Evolutionary conservation across 1,284 basidiomycete genomes (phyloP).

Genomic region (Flammula alnicola): DNA sequence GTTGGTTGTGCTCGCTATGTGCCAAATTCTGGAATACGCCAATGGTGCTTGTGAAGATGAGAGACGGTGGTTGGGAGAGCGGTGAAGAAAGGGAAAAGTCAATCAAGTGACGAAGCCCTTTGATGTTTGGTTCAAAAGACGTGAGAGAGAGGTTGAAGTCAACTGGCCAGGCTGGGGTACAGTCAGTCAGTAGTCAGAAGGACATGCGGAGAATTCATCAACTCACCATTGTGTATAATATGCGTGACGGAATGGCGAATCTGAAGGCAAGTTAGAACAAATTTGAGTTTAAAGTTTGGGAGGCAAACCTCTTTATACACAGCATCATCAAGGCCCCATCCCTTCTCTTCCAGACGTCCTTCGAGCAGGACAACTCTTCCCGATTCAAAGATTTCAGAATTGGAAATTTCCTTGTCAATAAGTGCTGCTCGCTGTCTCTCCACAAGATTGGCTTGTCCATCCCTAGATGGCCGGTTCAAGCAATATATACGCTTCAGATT

Average conservation of each 20-base stretch:
- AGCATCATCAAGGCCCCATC: slow-evolving; percentile 28
- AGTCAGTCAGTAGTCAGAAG: slow-evolving; percentile 25
- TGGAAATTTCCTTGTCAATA: slow-evolving; percentile 3
- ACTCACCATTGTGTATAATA: slow-evolving; percentile 23
- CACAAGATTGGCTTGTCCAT: background rate
- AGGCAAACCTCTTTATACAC: slow-evolving; percentile 20
- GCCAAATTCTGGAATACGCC: slow-evolving; percentile 4
- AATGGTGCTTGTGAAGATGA: slow-evolving; percentile 18
- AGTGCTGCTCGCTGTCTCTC: slow-evolving; percentile 5
- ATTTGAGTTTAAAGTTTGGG: background rate
- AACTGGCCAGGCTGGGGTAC: slow-evolving; percentile 47
- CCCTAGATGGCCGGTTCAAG: slow-evolving; percentile 16
- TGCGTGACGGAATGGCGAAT: slow-evolving; percentile 17
- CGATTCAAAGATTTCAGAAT: background rate
- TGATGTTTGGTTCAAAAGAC: slow-evolving; percentile 40
- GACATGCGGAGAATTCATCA: slow-evolving; percentile 8
- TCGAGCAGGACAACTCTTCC: slow-evolving; percentile 29
- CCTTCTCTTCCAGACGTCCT: slow-evolving; percentile 23
- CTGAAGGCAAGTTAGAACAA: slow-evolving; percentile 3
- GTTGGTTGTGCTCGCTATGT: background rate
- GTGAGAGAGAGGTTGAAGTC: slow-evolving; percentile 43
- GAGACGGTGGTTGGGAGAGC: slow-evolving; percentile 4
- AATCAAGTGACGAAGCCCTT: slow-evolving; percentile 42
- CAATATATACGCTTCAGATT: slow-evolving; percentile 25
- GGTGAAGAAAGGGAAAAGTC: slow-evolving; percentile 41